These are phyloP conservation scores for Penicillium sp. DNA, from an alignment of 2,329 filamentous ascomycete species.

Conservation along the genomic window DNA sequence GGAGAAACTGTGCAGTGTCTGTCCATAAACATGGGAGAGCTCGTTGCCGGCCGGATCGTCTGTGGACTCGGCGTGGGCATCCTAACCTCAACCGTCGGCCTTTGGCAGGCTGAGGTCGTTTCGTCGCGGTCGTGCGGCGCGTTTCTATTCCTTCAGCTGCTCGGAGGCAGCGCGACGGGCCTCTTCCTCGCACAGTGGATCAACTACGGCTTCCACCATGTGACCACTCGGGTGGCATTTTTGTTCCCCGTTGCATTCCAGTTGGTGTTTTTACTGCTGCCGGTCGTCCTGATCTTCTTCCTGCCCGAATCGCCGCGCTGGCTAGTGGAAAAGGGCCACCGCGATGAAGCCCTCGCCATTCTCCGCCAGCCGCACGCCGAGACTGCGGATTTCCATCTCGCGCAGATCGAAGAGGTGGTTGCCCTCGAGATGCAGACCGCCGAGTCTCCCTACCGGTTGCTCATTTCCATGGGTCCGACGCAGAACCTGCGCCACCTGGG, in stretches of 20 bases:
- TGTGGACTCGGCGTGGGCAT: conserved; percentile 72
- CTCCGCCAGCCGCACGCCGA: conserved; percentile 35
- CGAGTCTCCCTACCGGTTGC: conserved; percentile 35
- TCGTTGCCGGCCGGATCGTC: conserved; percentile 66
- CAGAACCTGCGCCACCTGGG: conserved; percentile 35
- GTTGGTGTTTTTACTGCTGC: conserved; percentile 56
- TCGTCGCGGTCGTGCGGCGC: conserved; percentile 50
- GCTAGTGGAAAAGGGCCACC: conserved; percentile 50
- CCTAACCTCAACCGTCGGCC: conserved; percentile 64
- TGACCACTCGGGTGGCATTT: conserved; percentile 56
- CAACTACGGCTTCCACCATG: conserved; percentile 58
- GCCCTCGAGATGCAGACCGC: conserved; percentile 39
- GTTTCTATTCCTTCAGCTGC: conserved; percentile 41
- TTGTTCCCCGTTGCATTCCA: conserved; percentile 62
- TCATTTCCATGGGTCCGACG: conserved; percentile 39
- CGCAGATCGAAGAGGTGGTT: conserved; percentile 32
- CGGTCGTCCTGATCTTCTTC: conserved; percentile 55
- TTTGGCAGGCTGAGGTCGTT: conserved; percentile 67
- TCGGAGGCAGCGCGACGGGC: conserved; percentile 71
- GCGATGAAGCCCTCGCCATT: conserved; percentile 39
- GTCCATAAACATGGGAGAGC: conserved; percentile 61
- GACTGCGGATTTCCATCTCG: conserved; percentile 19
- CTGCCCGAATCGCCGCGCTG: conserved; percentile 52
- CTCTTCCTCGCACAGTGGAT: conserved; percentile 54
- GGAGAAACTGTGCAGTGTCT: conserved; percentile 56